Base-by-base conservation (phyloP, 768 basidiomycete species). In the Pleurotus tuoliensis region DNA sequence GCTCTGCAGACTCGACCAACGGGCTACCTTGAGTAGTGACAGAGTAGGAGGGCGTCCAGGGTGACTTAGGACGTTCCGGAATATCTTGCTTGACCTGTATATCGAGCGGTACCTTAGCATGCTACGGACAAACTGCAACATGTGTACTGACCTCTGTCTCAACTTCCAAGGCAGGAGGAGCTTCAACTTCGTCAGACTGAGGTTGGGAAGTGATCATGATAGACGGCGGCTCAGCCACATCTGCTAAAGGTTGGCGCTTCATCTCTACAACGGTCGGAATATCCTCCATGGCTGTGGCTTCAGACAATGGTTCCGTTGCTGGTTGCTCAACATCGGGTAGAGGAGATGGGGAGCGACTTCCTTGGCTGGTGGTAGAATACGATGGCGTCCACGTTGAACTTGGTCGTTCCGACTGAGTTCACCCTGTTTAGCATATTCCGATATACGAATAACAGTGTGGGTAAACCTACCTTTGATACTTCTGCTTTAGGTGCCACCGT, bases 321-420 rank as follows among this genome's bases (percentile, higher is more conserved):
- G 51, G 39, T 3, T 22, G 16, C 24, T n/a, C 38, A 18, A 39
- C 34, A 11, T 41, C 51, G 18, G 37, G 27, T 63, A 47, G 34
- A 56, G 46, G 50, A 56, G 59, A 30, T 48, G 45, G 8, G 64
- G 62, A 38, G 34, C 61, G 57, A 12, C 61, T 66, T n/a, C 72
- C 73, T 61, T 73, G 72, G 3, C 59, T 58, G 12, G 69, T 70
- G 8, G 74, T 73, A 7, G 71, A 67, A 55, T 75, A 75, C 12
- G 73, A 75, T 4, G 71, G 72, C 9, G 73, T 72, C 72, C 71
- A 73, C 4, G 73, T 71, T 3, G 71, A 63, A 45, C 59, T 59
- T 7, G 67, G 67, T 18, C 61, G 59, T 40, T 68, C 62, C 8
- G 38, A 24, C 34, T 59, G 34, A 34, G 7, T n/a, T 12, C 34